Conservation (phyloP, 108 stramenopile genomes). For the Chaetoceros muelleri region DNA sequence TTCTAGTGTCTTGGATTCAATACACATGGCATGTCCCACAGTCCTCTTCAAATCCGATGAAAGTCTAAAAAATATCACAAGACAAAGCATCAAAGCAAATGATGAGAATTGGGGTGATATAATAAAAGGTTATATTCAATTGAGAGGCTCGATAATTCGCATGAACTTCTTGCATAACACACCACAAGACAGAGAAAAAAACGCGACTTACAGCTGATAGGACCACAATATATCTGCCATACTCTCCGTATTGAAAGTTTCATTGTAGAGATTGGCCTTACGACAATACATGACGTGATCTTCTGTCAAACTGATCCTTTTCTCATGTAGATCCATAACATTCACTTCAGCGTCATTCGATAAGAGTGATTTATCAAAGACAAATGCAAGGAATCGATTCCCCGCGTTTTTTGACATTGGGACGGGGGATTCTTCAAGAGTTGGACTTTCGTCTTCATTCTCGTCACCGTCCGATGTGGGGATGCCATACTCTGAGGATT, state of each 20-base stretch:
- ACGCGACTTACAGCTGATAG: constrained; percentile 61
- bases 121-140: no score
- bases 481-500: not conserved
- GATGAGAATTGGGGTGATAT: no score
- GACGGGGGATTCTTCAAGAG: constrained; percentile 48
- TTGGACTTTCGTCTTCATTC: constrained; percentile 26
- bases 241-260: constrained; percentile 71
- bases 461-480: constrained; percentile 18
- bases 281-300: constrained; percentile 84
- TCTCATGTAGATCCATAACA: constrained; percentile 51
- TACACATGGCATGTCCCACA: constrained; percentile 62
- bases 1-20: constrained; percentile 60
- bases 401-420: constrained; percentile 75
- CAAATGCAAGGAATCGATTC: constrained; percentile 61
- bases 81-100: not conserved
- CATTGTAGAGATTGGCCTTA: constrained; percentile 78
- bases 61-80: constrained; percentile 30
- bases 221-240: constrained; percentile 78
- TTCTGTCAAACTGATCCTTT: constrained; percentile 51
- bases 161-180: no score
- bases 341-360: constrained; percentile 23
- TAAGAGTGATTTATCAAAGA: constrained; percentile 42
- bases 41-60: constrained; percentile 60
- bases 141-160: no score
- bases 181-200: no score